phyloP scores from a whole-genome alignment of 2,329 filamentous ascomycete genomes.

The Phaeosphaeriaceae sp. region DNA sequence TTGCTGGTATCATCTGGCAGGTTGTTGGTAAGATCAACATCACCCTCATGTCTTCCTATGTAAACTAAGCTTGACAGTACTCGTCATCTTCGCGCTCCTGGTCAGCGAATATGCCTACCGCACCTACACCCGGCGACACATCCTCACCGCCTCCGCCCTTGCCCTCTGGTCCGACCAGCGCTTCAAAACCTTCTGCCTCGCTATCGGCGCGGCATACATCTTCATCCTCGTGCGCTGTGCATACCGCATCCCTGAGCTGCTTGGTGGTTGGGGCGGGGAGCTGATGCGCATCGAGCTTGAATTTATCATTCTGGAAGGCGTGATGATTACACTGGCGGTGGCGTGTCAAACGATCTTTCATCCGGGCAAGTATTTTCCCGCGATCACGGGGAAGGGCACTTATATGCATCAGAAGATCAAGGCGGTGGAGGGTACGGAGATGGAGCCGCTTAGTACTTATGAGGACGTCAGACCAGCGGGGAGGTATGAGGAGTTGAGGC shows the following conservation, averaged over 20 bases:
- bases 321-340: constrained; percentile 57
- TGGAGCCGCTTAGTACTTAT: constrained; percentile 12
- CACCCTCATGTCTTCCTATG: not conserved
- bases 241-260: constrained; percentile 56
- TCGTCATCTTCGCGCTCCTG: constrained; percentile 54
- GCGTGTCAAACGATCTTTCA: constrained; percentile 55
- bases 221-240: constrained; percentile 55
- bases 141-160: constrained; percentile 16
- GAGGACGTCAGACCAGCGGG: constrained; percentile 1
- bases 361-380: constrained; percentile 45
- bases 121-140: constrained; percentile 23
- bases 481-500: constrained; percentile 1
- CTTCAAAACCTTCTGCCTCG: constrained; percentile 31
- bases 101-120: constrained; percentile 43
- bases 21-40: constrained; percentile 54
- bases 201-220: constrained; percentile 49
- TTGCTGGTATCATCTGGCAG: constrained; percentile 63
- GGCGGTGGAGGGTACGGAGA: constrained; percentile 5
- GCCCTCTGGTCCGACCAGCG: constrained; percentile 14
- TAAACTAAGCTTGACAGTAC: constrained; percentile 27
- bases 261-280: constrained; percentile 51
- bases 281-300: constrained; percentile 55
- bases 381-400: constrained; percentile 17
- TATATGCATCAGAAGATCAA: constrained; percentile 2
- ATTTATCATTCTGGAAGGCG: constrained; percentile 60